A percentile compares a stretch with the other conserved stretches of the same genome.
Evolutionary conservation across 73 alveolate species (phyloP).

Genomic region (Effrenium voratum): DNA sequence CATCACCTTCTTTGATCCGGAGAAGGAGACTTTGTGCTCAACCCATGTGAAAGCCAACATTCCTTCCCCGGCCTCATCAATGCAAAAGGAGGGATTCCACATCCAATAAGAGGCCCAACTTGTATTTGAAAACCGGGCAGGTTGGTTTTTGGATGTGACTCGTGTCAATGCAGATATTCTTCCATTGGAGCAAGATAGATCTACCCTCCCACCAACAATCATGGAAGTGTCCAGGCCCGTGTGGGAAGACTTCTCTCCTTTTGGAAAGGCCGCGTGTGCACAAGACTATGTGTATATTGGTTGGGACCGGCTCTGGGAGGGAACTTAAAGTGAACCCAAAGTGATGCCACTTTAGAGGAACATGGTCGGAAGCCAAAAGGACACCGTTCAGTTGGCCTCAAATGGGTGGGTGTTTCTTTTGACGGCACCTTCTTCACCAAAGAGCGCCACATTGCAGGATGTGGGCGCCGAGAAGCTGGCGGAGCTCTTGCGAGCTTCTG

Average conservation of each 20-base stretch:
- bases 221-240: too few relatives aligned
- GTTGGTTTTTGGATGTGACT: neutral
- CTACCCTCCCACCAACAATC: too few relatives aligned
- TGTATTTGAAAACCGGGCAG: too few relatives aligned
- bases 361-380: neutral
- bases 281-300: too few relatives aligned
- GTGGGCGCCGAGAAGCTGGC: constrained; percentile 28
- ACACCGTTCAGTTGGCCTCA: neutral
- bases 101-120: too few relatives aligned
- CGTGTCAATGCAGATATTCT: neutral
- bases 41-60: too few relatives aligned
- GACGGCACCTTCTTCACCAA: neutral
- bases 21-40: too few relatives aligned
- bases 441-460: constrained; percentile 11
- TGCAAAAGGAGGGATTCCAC: too few relatives aligned
- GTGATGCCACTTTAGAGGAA: neutral
- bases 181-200: neutral
- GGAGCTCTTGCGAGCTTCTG: constrained; percentile 19
- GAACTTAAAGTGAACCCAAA: neutral
- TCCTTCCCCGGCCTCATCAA: too few relatives aligned
- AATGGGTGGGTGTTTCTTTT: neutral
- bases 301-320: neutral
- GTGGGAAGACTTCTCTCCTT: too few relatives aligned
- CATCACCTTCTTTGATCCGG: constrained; percentile 59
- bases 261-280: too few relatives aligned